Evolutionary conservation across 495 filamentous ascomycete species (phyloP).

Genomic region (Podospora pseudocomata): DNA sequence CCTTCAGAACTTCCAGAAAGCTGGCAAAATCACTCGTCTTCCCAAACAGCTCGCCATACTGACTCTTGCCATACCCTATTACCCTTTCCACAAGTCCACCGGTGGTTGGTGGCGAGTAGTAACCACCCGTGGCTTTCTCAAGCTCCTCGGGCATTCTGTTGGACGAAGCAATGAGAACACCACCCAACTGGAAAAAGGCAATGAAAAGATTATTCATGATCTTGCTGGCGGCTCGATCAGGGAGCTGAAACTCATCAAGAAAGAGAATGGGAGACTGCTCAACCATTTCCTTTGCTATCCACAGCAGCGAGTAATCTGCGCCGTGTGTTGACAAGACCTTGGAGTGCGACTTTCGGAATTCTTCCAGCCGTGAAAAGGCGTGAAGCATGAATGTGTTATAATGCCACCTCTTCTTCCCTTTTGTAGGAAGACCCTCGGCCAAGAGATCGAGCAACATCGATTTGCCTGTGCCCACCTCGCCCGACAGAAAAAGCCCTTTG

Average conservation of each 20-base stretch:
- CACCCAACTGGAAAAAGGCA: constrained; percentile 69
- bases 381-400: constrained; percentile 76
- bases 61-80: constrained; percentile 32
- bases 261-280: constrained; percentile 66
- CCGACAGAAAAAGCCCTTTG: constrained; percentile 62
- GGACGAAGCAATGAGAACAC: constrained; percentile 66
- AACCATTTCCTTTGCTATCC: constrained; percentile 64
- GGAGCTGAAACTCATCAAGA: constrained; percentile 71
- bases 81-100: constrained; percentile 48
- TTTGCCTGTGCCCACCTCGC: constrained; percentile 70
- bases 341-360: constrained; percentile 45
- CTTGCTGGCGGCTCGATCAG: constrained; percentile 63
- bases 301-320: constrained; percentile 60
- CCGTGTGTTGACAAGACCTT: constrained; percentile 23
- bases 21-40: constrained; percentile 59
- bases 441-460: constrained; percentile 68
- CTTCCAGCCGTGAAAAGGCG: constrained; percentile 59
- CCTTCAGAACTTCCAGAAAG: constrained; percentile 65
- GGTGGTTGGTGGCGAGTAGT: constrained; percentile 50
- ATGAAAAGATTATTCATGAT: constrained; percentile 67
- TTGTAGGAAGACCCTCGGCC: constrained; percentile 61
- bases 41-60: constrained; percentile 41
- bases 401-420: constrained; percentile 65
- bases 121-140: constrained; percentile 60
- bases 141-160: constrained; percentile 74